Base-by-base conservation (phyloP, 495 filamentous ascomycete species). In the Rostrohypoxylon terebratum region DNA sequence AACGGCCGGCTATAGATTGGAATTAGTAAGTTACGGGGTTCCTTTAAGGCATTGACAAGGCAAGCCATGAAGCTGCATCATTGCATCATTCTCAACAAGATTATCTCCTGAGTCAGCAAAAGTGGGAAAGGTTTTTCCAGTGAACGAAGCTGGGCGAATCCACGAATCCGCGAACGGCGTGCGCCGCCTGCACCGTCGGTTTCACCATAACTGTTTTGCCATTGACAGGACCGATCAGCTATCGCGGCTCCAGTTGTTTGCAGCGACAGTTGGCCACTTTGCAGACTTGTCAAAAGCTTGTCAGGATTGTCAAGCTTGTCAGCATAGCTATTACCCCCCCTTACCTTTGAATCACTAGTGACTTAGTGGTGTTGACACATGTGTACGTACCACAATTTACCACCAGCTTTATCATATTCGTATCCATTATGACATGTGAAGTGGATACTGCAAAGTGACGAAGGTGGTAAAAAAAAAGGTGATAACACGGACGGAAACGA, bases 371-470 rank as follows among this genome's bases (percentile, higher is more conserved):
- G 21, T 70, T 21, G 67, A 48, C 21, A 48, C 45, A 48, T 21
- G 13, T 20, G 47, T 44, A 36, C 28, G 13, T 31, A 53, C 23
- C 21, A 53, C 21, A 28, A 28, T 28, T 28, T 28, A 28, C 28
- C 28, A 28, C 3, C 28, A 28, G 14, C 14, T 44, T 44, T n/a
- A n/a, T 44, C 53, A 34, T 33, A 44, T 18, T 34, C 33, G 38
- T 61, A 61, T 55, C 66, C 67, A 74, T 69, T 54, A 74, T 74
- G 66, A 71, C 72, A 71, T 71, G 72, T 75, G 72, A 75, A 64
- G 72, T 75, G 72, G 72, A 57, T 68, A 53, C 47, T 11, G 20
- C 4, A 47, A 38, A 10, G 60, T 62, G 55, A 69, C 28, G 62
- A 69, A 66, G n/a, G 14, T 3, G 50, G 16, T 54, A 54, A 54